phyloP scores from a whole-genome alignment of 2,329 filamentous ascomycete species.

The Colletotrichum tropicale region DNA sequence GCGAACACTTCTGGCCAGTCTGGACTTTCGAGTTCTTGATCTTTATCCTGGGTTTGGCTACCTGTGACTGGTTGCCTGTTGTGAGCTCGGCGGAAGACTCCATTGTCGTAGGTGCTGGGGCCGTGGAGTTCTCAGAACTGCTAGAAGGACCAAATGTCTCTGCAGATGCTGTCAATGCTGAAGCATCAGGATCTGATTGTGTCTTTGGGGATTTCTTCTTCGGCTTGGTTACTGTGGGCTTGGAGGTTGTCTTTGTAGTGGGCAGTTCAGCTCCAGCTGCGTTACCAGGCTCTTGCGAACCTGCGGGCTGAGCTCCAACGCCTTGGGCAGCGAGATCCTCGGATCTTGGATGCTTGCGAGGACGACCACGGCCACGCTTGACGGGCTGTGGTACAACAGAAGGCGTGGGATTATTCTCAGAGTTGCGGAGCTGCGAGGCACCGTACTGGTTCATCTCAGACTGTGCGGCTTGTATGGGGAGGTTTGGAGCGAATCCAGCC shows the following conservation, averaged over 20 bases:
- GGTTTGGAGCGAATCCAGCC: neutral
- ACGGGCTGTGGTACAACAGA: neutral
- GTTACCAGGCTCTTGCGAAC: neutral
- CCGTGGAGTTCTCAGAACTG: neutral
- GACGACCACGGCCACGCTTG: conserved; percentile 11
- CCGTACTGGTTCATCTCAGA: neutral
- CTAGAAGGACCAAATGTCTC: neutral
- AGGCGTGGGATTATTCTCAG: neutral
- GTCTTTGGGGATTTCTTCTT: neutral
- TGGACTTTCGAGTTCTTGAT: neutral
- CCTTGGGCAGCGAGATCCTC: neutral
- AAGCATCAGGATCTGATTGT: neutral
- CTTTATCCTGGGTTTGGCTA: neutral
- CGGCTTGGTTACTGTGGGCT: neutral
- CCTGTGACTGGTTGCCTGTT: neutral
- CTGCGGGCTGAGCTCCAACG: neutral
- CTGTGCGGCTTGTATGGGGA: neutral
- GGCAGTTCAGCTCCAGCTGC: neutral
- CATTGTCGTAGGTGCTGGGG: neutral
- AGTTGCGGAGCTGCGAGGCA: neutral
- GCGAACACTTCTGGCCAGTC: neutral
- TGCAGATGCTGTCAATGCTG: neutral
- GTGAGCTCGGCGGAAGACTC: neutral
- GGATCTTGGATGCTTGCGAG: conserved; percentile 4
- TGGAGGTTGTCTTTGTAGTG: neutral